Conservation (phyloP, 768 basidiomycete genomes). For the Rhizopogon vinicolor region DNA sequence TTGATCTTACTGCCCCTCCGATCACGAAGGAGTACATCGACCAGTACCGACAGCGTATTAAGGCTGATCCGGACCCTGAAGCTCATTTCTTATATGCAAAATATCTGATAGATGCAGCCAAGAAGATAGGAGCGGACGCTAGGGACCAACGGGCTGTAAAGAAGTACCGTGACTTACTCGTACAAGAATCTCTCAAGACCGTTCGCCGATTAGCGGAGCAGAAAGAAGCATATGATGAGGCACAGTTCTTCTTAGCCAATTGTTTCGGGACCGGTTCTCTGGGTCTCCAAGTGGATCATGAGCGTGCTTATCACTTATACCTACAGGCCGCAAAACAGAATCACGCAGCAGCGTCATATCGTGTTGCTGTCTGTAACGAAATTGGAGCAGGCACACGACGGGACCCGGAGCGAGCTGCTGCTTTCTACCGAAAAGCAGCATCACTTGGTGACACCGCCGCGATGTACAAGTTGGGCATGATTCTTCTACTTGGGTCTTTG, state of each 20-base stretch:
- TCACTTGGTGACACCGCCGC: constrained; percentile 95
- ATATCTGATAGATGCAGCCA: constrained; percentile 97
- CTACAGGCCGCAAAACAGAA: constrained; percentile 97
- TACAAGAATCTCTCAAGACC: constrained; percentile 87
- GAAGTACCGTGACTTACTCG: constrained; percentile 85
- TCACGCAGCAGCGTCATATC: constrained; percentile 90
- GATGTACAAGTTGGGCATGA: constrained; percentile 99
- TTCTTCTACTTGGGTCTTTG: constrained; percentile 79
- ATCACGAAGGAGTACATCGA: constrained; percentile 97
- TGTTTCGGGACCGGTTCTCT: constrained; percentile 94
- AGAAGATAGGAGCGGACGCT: constrained; percentile 72
- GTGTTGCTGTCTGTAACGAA: constrained; percentile 98
- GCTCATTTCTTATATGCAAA: constrained; percentile 98
- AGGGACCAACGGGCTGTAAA: constrained; percentile 80
- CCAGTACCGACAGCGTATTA: constrained; percentile 95
- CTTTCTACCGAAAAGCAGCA: constrained; percentile 96
- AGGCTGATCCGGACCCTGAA: constrained; percentile 96
- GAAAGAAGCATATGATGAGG: constrained; percentile 89
- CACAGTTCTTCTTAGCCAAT: constrained; percentile 98
- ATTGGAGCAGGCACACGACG: constrained; percentile 93
- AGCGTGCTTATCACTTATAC: constrained; percentile 95
- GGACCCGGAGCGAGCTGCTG: constrained; percentile 83
- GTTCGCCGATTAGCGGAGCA: constrained; percentile 91
- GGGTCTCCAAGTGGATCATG: constrained; percentile 96
- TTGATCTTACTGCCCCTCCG: constrained; percentile 79